Base-by-base conservation (phyloP, 169 alveolate species). In the Babesia ovata region DNA sequence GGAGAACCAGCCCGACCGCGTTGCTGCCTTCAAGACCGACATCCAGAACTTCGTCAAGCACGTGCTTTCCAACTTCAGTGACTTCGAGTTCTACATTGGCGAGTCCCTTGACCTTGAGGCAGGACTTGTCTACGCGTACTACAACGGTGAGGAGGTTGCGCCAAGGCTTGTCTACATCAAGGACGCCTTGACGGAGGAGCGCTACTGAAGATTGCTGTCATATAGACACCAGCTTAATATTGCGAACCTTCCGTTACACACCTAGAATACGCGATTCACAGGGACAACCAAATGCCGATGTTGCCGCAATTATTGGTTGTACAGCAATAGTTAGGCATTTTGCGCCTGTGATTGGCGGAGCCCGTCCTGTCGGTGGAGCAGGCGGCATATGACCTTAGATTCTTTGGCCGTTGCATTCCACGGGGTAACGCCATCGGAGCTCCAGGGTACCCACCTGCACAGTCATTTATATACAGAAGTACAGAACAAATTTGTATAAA, bases 71-170 rank as follows among this genome's bases (percentile, higher is more conserved):
- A 90, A 91, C 69, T 95, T 94, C 86, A 94, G 91, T 65, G 98
- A 95, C 78, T 93, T 95, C 88, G 94, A 91, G 86, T 95, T 95
- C 92, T 95, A 88, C 81, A 84, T 92, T 77, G 97, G 97, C 74
- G 97, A 95, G 78, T 92, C 96, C 60, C 91, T 92, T 36, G 97
- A 95, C 70, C 86, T 88, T 76, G 98, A 95, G 84, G 97, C 95
- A 22, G 92, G 92, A 26, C 59, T 95, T 57, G 91, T 93, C 67
- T 91, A 93, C 74, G 94, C 96, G 44, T 95, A 95, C 90, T 95
- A 95, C 92, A 92, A 95, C 65, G 98, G 95, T 54, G 98, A 94
- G 60, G 97, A 95, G 77, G 87, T 92, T 22, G 88, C 98, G 44
- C 98, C 98, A 39, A 87, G 97, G 48, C 92, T 95, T 79, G 92